These are phyloP conservation scores for Phialemonium atrogriseum DNA, from an alignment of 2,329 filamentous ascomycete species.

Conservation along the genomic window DNA sequence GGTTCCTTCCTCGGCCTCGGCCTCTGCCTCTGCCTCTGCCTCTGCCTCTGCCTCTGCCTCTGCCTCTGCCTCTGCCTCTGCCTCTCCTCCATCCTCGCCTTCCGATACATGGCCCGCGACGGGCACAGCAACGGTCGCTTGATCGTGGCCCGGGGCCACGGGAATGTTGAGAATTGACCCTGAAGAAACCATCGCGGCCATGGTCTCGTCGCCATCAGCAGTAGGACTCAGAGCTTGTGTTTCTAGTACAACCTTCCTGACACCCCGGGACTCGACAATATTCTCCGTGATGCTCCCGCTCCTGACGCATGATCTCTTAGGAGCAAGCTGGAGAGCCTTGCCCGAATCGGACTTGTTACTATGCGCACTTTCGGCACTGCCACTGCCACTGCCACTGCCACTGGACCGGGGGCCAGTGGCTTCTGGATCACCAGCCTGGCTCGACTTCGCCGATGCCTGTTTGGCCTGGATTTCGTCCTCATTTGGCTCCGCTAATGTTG, in stretches of 20 bases:
- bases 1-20: conserved; percentile 5
- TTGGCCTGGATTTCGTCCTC: no score
- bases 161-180: not conserved
- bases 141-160: not conserved
- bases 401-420: conserved; percentile 8
- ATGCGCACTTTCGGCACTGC: conserved; percentile 9
- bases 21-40: conserved; percentile 14
- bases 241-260: conserved; percentile 64
- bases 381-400: conserved; percentile 12
- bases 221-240: conserved; percentile 25
- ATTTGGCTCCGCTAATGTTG: no score
- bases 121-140: conserved; percentile 4
- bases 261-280: conserved; percentile 63
- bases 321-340: no score
- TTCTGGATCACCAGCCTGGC: conserved; percentile 5
- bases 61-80: conserved; percentile 7
- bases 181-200: not conserved
- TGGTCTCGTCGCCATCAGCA: conserved; percentile 24
- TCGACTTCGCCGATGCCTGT: conserved; percentile 9
- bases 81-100: conserved; percentile 8
- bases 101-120: conserved; percentile 2
- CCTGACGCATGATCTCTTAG: conserved; percentile 39
- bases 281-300: conserved; percentile 76
- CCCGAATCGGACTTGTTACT: conserved; percentile 7
- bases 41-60: conserved; percentile 20